Percentiles rank a stretch among this genome's conserved stretches.
These are phyloP conservation scores for Leccinellum luteum DNA, from an alignment of 768 basidiomycete genomes.

Conservation along the genomic window DNA sequence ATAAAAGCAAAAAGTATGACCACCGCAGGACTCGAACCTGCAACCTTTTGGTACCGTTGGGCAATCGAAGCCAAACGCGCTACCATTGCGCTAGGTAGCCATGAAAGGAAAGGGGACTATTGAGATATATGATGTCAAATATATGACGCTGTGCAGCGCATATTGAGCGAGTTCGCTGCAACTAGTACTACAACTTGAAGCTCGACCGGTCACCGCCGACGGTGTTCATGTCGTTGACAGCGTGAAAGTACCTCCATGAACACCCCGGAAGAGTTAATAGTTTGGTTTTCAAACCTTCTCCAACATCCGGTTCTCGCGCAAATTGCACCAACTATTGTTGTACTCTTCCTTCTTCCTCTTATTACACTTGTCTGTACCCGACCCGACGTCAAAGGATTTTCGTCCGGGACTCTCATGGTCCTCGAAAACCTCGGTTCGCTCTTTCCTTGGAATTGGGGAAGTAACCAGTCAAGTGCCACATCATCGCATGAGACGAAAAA, in stretches of 20 bases:
- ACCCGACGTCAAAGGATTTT: conserved; percentile 28
- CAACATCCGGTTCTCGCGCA: conserved; percentile 49
- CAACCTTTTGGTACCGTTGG: conserved; percentile 84
- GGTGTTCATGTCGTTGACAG: conserved; percentile 30
- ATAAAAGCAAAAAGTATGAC: conserved; percentile 43
- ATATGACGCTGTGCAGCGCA: not conserved
- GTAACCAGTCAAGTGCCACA: conserved; percentile 19
- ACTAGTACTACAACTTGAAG: conserved; percentile 18
- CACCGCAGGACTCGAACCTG: conserved; percentile 96
- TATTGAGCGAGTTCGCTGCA: conserved; percentile 21
- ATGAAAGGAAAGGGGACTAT: not conserved
- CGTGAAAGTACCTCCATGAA: conserved; percentile 41
- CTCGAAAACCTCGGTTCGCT: conserved; percentile 54
- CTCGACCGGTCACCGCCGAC: conserved; percentile 7
- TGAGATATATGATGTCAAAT: not conserved
- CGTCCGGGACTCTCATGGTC: conserved; percentile 44
- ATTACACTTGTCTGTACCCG: conserved; percentile 31
- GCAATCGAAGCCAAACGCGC: conserved; percentile 93
- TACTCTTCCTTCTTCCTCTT: conserved; percentile 47
- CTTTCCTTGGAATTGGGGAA: conserved; percentile 67
- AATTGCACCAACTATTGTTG: conserved; percentile 48
- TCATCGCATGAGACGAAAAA: conserved; percentile 40
- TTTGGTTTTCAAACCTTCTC: conserved; percentile 39
- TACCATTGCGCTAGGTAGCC: conserved; percentile 92
- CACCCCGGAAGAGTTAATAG: conserved; percentile 39